A percentile compares a stretch with the other conserved stretches of the same genome.
These are phyloP conservation scores for Cordyceps cicadae DNA, from an alignment of 2,329 filamentous ascomycete genomes.

Conservation along the genomic window DNA sequence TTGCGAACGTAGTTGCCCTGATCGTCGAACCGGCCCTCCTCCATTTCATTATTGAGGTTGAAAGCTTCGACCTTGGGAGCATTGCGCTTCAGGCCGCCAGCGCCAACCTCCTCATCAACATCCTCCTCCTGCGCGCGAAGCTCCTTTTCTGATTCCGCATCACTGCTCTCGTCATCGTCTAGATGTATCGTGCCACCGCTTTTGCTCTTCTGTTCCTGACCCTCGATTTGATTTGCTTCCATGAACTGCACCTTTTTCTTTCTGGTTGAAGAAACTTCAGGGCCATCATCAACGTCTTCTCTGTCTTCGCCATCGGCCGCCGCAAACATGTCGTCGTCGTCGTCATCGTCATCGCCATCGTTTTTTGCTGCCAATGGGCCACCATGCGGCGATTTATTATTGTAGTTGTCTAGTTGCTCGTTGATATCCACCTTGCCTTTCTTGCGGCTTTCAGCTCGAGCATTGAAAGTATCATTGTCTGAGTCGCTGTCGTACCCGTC, in stretches of 20 bases:
- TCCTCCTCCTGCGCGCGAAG: slow-evolving; percentile 64
- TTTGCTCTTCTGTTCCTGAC: slow-evolving; percentile 66
- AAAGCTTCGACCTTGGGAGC: slow-evolving; percentile 94
- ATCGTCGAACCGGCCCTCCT: slow-evolving; percentile 88
- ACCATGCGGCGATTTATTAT: slow-evolving; percentile 30
- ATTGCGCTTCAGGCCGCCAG: slow-evolving; percentile 83
- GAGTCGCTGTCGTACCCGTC: slow-evolving; percentile 97
- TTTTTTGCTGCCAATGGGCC: slow-evolving; percentile 22
- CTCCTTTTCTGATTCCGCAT: slow-evolving; percentile 63
- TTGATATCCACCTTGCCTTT: slow-evolving; percentile 41
- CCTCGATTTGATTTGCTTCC: slow-evolving; percentile 59
- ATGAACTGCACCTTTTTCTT: slow-evolving; percentile 56
- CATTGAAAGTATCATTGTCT: slow-evolving; percentile 79
- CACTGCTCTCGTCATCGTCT: slow-evolving; percentile 46
- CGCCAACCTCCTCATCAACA: slow-evolving; percentile 81
- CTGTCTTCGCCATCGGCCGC: slow-evolving; percentile 42
- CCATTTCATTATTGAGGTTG: slow-evolving; percentile 83
- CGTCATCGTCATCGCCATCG: slow-evolving; percentile 31
- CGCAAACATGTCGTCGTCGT: slow-evolving; percentile 28
- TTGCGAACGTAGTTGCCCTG: slow-evolving; percentile 86
- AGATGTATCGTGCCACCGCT: slow-evolving; percentile 64
- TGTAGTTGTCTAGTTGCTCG: slow-evolving; percentile 48
- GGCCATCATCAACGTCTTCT: slow-evolving; percentile 32
- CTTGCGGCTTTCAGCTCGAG: slow-evolving; percentile 55
- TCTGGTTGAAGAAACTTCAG: slow-evolving; percentile 42